Percentiles rank a stretch among this genome's conserved stretches.
phyloP scores from a whole-genome alignment of 345 rosid species.

The Gossypium thurberi region DNA sequence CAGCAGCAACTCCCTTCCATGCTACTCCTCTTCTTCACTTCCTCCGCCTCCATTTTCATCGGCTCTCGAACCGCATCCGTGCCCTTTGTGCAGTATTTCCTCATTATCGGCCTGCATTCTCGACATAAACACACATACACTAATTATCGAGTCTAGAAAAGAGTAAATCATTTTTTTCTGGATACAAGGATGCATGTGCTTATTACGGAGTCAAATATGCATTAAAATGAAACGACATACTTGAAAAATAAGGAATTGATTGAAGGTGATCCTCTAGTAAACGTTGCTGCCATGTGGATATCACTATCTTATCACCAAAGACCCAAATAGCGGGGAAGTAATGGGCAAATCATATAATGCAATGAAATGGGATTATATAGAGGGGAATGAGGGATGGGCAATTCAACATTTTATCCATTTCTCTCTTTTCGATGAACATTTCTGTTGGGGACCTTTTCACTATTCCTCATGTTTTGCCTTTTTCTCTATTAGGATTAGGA shows the following conservation, averaged over 20 bases:
- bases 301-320: background rate
- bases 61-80: slow-evolving; percentile 20
- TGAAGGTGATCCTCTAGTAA: slow-evolving; percentile 31
- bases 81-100: slow-evolving; percentile 10
- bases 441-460: slow-evolving; percentile 3
- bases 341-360: background rate
- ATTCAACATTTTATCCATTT: slow-evolving; percentile 2
- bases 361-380: background rate
- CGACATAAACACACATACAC: background rate
- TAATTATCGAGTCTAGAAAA: background rate
- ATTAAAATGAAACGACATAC: slow-evolving; percentile 10
- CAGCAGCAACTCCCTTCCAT: slow-evolving; percentile 8
- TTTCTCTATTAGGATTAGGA: too few species aligned
- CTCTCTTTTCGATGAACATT: slow-evolving; percentile 26
- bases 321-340: background rate
- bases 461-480: background rate
- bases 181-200: background rate
- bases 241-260: slow-evolving; percentile 31
- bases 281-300: slow-evolving; percentile 19
- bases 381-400: background rate
- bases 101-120: background rate
- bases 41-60: slow-evolving; percentile 21
- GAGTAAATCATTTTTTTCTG: too few species aligned
- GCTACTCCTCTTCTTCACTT: slow-evolving; percentile 13
- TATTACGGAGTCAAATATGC: too few species aligned